Evolutionary conservation across 257 asterid species (phyloP), one percentile per base, ranked within the genome.

Genomic region (Perilla frutescens): DNA sequence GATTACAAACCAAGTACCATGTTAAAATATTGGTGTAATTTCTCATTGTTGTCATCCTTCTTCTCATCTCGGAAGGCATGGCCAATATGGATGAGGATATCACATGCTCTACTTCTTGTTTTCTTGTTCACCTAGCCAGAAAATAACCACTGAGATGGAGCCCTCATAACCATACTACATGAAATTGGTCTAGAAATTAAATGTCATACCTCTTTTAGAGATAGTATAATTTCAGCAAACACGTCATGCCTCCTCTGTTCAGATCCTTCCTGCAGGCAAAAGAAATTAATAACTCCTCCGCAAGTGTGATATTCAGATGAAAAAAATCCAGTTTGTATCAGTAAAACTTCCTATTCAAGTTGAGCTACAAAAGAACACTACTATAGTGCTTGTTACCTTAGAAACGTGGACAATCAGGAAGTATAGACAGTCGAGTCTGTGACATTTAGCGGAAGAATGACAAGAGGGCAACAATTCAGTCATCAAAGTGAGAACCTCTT

Each of bases 31-130:
- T 82, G 84, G 67, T 44, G 81, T 77, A 94, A 73, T 41, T 80
- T 81, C 78, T 90, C 96, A 70, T 85, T 86, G 71, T 78, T 71
- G 69, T 88, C 93, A 55, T 84, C 91, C 31, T 80, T 85, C 48
- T 89, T 96, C 79, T 84, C 93, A 78, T 91, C 91, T 67, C 80
- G 93, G 77, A 85, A 94, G 68, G 97, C 85, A 84, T 90, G 96
- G 32, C 97, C 99, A 80, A 92, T 85, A 85, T 90, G 89, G 70
- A 95, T 96, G 14, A 91, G 96, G 70, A 95, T 86, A 55, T 95
- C 98, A 57, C 92, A 95, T 5, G 99, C 99, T 76, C 97, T 85
- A 57, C 84, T 95, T 87, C 99, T 88, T 76, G 98, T 90, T 81
- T 85, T 90, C 80, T 88, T 95, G 88, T 95, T 92, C 68, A 86